Evolutionary conservation across 352 stramenopile genomes (phyloP).

Genomic region (Phytopythium delawarense): DNA sequence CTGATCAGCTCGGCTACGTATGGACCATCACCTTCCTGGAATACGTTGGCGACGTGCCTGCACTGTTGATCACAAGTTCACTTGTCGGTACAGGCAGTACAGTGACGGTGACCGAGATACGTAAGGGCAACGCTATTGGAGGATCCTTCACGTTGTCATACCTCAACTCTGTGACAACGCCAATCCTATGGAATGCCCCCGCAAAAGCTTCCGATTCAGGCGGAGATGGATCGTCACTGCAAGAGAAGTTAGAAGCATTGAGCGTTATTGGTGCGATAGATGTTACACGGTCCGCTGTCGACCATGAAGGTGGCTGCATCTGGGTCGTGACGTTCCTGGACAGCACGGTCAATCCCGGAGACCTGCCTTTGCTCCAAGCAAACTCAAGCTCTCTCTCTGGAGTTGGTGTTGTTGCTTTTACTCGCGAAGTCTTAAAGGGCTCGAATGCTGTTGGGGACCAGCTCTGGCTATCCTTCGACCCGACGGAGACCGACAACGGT

Average conservation of each 20-base stretch:
- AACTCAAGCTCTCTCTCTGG: conserved; percentile 33
- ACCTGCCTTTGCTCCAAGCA: conserved; percentile 42
- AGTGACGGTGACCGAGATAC: conserved; percentile 54
- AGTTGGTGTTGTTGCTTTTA: conserved; percentile 36
- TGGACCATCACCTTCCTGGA: conserved; percentile 79
- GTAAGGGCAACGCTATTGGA: conserved; percentile 67
- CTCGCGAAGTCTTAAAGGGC: conserved; percentile 51
- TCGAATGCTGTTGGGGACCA: conserved; percentile 68
- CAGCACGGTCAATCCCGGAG: conserved; percentile 52
- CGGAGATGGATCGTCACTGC: conserved; percentile 52
- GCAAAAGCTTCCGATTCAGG: conserved; percentile 29
- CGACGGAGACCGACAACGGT: conserved; percentile 54
- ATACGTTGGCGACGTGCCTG: conserved; percentile 61
- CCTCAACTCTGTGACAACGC: conserved; percentile 23
- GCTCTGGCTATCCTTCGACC: conserved; percentile 75
- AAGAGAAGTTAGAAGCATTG: conserved; percentile 71
- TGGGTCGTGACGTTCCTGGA: conserved; percentile 82
- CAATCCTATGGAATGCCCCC: conserved; percentile 44
- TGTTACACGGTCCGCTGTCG: conserved; percentile 34
- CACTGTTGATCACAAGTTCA: conserved; percentile 50
- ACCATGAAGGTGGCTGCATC: conserved; percentile 52
- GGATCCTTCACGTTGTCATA: conserved; percentile 64
- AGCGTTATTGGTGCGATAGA: conserved; percentile 39
- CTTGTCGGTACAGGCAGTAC: conserved; percentile 54
- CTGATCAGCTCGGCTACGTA: conserved; percentile 57